A percentile compares a stretch with the other conserved stretches of the same genome.
Conservation (phyloP, 2,329 filamentous ascomycete species). For the Bipolaris zeicola region DNA sequence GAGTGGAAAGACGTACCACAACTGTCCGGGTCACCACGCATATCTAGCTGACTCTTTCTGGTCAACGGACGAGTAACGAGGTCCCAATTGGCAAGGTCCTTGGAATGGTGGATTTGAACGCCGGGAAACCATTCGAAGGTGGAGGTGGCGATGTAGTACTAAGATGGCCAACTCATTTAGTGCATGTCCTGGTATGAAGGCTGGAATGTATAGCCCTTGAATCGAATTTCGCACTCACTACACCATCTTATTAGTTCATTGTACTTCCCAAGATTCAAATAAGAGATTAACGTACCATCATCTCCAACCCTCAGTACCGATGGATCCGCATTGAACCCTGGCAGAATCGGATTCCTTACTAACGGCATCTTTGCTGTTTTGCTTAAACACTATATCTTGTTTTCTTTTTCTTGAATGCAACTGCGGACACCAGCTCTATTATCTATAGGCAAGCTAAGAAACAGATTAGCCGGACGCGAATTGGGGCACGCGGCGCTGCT, state of each 20-base stretch:
- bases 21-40: slow-evolving; percentile 59
- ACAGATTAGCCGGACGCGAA: slow-evolving; percentile 12
- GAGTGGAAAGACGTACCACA: slow-evolving; percentile 45
- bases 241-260: background rate
- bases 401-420: background rate
- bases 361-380: slow-evolving; percentile 32
- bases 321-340: slow-evolving; percentile 67
- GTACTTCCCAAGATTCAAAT: background rate
- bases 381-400: background rate
- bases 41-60: slow-evolving; percentile 57
- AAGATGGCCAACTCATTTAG: background rate
- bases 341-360: slow-evolving; percentile 59
- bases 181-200: background rate
- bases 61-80: slow-evolving; percentile 61
- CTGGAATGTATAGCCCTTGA: background rate
- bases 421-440: background rate
- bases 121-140: slow-evolving; percentile 68
- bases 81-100: slow-evolving; percentile 59
- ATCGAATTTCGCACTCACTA: background rate
- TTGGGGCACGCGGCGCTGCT: background rate
- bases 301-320: slow-evolving; percentile 58
- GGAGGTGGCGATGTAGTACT: slow-evolving; percentile 65
- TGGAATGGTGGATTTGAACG: slow-evolving; percentile 60
- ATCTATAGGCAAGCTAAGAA: background rate
- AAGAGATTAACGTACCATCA: slow-evolving; percentile 36